Base-by-base conservation (phyloP, 176 grass and related monocot species). In the Luzula sylvatica region DNA sequence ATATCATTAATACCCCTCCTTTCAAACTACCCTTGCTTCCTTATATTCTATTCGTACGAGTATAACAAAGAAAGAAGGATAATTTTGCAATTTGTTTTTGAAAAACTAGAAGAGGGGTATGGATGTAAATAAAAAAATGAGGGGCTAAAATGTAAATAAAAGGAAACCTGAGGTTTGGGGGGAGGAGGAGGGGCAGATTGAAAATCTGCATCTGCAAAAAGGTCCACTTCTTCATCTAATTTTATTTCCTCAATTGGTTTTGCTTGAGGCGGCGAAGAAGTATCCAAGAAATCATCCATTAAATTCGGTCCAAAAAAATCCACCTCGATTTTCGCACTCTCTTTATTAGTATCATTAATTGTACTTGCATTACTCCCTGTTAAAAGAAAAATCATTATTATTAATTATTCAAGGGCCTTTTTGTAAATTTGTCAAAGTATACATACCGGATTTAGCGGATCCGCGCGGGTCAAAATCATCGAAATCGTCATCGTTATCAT, bases 391-490 rank as follows among this genome's bases (percentile, higher is more conserved):
- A 20, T 46, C 15, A 35, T 35, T 7, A n/a, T n/a, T n/a, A n/a
- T n/a, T n/a, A n/a, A n/a, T n/a, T n/a, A n/a, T n/a, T n/a, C n/a
- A n/a, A n/a, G n/a, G n/a, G n/a, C n/a, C n/a, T n/a, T n/a, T n/a
- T n/a, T n/a, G n/a, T n/a, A n/a, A n/a, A n/a, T n/a, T n/a, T n/a
- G 45, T 59, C 55, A 6, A 51, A 52, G 28, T 53, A 46, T 18
- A 47, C 16, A 45, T 68, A 98, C 93, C 78, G 61, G 71, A 69
- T 80, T 69, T 72, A 61, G 81, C 59, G 65, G 82, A 90, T 67
- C 86, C 93, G 18, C 93, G 93, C 46, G 93, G 93, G 67, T 98
- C 86, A 42, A 98, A 98, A 61, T 98, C 75, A 52, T 90, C 92
- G 30, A 96, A 86, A 66, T 90, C 68, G 11, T 90, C 86, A 49